Evolutionary conservation across 805 yeast genomes (phyloP).

Genomic region (Cyberlindnera subsufficiens): DNA sequence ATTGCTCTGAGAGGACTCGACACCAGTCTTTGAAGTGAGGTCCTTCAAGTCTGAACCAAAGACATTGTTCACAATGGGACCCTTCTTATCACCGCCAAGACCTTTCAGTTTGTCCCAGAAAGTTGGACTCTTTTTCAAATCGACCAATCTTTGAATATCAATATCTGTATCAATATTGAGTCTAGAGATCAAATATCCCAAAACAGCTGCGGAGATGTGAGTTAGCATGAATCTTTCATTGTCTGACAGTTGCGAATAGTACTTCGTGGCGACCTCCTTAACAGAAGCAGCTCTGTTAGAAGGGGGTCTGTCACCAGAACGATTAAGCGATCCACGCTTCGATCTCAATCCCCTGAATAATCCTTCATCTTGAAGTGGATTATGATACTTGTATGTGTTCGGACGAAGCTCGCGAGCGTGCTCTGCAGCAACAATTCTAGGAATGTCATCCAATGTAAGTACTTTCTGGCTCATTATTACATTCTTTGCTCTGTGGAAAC

Average conservation of each 20-base stretch:
- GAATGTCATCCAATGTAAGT: constrained; percentile 90
- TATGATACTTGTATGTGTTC: constrained; percentile 83
- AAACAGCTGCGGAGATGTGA: constrained; percentile 52
- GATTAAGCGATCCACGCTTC: constrained; percentile 14
- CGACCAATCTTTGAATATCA: constrained; percentile 27
- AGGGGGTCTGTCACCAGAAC: constrained; percentile 1
- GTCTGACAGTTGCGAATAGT: constrained; percentile 59
- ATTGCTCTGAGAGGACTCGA: constrained; percentile 77
- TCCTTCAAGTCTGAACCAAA: constrained; percentile 75
- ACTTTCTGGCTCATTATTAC: constrained; percentile 76
- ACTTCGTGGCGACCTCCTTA: constrained; percentile 25
- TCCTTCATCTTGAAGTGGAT: constrained; percentile 25
- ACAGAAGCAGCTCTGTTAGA: constrained; percentile 10
- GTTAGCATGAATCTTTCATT: constrained; percentile 54
- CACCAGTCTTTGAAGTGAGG: constrained; percentile 65
- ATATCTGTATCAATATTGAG: constrained; percentile 31
- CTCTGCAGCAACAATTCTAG: constrained; percentile 94
- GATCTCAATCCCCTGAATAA: constrained; percentile 16
- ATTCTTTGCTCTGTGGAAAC: constrained; percentile 61
- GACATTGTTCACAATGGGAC: constrained; percentile 35
- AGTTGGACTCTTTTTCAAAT: constrained; percentile 28
- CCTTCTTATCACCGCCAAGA: constrained; percentile 20
- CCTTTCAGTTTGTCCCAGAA: constrained; percentile 39
- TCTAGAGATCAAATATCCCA: constrained; percentile 25
- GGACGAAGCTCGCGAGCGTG: constrained; percentile 93